A percentile compares a stretch with the other conserved stretches of the same genome.
Evolutionary conservation across 176 grass and related monocot genomes (phyloP).

Genomic region (Puccinellia tenuiflora): DNA sequence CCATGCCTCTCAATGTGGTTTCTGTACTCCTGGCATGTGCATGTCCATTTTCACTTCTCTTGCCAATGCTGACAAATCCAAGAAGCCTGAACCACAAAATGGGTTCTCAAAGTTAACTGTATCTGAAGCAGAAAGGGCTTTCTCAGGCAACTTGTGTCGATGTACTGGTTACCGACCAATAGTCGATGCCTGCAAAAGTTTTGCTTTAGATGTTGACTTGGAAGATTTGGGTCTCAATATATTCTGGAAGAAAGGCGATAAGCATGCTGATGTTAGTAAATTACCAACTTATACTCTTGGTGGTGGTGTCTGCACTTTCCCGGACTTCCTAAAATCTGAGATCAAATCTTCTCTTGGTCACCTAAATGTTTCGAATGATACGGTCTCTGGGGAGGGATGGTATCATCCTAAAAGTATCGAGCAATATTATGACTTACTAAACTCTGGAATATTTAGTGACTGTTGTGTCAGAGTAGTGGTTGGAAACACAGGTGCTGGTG

Average conservation of each 20-base stretch:
- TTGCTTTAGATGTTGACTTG: slow-evolving; percentile 65
- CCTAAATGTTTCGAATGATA: neutral
- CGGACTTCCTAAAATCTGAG: slow-evolving; percentile 52
- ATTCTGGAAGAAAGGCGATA: slow-evolving; percentile 64
- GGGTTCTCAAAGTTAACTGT: slow-evolving; percentile 68
- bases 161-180: slow-evolving; percentile 75
- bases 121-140: slow-evolving; percentile 53
- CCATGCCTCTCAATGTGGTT: slow-evolving; percentile 85
- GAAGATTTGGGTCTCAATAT: slow-evolving; percentile 75
- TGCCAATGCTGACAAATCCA: slow-evolving; percentile 65
- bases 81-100: slow-evolving; percentile 42
- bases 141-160: slow-evolving; percentile 71
- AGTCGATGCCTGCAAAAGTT: slow-evolving; percentile 84
- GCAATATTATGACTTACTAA: slow-evolving; percentile 40
- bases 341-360: slow-evolving; percentile 29
- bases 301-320: slow-evolving; percentile 51
- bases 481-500: slow-evolving; percentile 56
- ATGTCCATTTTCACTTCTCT: slow-evolving; percentile 85
- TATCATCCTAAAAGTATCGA: slow-evolving; percentile 49
- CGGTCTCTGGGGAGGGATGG: slow-evolving; percentile 28
- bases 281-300: slow-evolving; percentile 47
- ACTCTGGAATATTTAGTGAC: slow-evolving; percentile 19
- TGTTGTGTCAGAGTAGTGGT: slow-evolving; percentile 52
- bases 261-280: slow-evolving; percentile 25
- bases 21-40: slow-evolving; percentile 88